Evolutionary conservation across 192 early-diverging fungal species (phyloP), one percentile per base, ranked within the genome.

Genomic region (Backusella morwellensis): DNA sequence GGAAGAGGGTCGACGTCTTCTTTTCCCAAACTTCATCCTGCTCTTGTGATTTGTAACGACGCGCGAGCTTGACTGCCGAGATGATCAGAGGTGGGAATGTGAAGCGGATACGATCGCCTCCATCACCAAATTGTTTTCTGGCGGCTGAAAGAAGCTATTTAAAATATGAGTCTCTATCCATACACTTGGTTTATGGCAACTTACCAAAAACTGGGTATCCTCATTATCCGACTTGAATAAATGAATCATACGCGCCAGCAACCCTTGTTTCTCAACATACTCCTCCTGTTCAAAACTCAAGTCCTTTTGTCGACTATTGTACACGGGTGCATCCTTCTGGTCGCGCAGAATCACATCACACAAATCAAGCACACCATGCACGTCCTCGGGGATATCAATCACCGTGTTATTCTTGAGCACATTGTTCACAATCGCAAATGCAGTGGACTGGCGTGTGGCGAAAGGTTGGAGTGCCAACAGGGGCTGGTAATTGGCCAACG

Each of bases 41-140:
- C 19, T 82, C 85, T 78, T 85, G 70, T 34, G 66, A 68, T 81
- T 87, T 88, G 75, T 88, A 89, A 34, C 85, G 75, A 50, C 90
- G 84, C 8, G 88, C 91, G 36, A 97, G 75, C 52, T 89, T 85
- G n/a, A 95, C 84, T 63, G 90, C 85, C 17, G 87, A 86, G 70
- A 92, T 87, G 26, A 95, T 89, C 21, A 99, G 83, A 12, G 98
- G 90, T n/a, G 97, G 96, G 80, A 97, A 92, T 26, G 97, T 97
- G 78, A 95, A 98, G 59, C 92, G 88, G 70, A 99, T 93, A 67
- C 97, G 92, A 72, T 95, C 91, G 47, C 95, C 97, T 72, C 98
- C 95, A 77, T 97, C 93, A 2, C 89, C 91, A 63, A 99, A 92
- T 73, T 96, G 92, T 69, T 96, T 93, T 47, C 95, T 86, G 12